phyloP scores from a whole-genome alignment of 2,329 filamentous ascomycete species.

The Neofusicoccum umdonicola region DNA sequence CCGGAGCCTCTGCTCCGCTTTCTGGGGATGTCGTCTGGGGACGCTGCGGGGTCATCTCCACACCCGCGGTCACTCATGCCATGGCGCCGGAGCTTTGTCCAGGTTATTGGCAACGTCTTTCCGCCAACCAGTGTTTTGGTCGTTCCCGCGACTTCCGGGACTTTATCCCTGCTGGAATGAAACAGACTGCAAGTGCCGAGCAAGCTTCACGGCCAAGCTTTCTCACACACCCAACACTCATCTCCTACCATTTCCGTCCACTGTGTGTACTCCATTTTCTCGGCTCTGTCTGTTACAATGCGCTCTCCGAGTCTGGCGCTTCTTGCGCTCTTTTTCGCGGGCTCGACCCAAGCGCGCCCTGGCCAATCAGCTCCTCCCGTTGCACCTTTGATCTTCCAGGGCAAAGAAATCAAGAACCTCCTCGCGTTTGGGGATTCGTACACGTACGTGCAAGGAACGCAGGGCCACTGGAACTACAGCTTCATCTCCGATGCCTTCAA shows the following conservation, averaged over 20 bases:
- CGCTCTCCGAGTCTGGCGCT: background rate
- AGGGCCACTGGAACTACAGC: constrained; percentile 51
- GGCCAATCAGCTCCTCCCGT: background rate
- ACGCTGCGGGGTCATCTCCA: constrained; percentile 2
- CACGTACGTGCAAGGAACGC: constrained; percentile 54
- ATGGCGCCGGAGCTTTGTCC: background rate
- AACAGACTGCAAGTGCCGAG: background rate
- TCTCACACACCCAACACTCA: no score
- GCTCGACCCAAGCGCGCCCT: background rate
- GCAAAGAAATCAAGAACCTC: background rate
- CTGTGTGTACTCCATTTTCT: no score
- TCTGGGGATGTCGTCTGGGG: background rate
- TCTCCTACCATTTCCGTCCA: no score
- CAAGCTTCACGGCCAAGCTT: background rate
- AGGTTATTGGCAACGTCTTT: background rate
- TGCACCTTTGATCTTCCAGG: background rate
- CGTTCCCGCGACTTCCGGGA: background rate
- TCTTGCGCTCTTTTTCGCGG: background rate
- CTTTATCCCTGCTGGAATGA: background rate
- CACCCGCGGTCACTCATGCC: background rate
- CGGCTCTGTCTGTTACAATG: no score
- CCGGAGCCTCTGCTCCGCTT: background rate
- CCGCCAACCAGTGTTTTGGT: background rate
- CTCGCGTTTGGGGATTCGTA: constrained; percentile 53
- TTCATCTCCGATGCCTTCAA: constrained; percentile 56